phyloP scores from a whole-genome alignment of 306 rosid genomes.

The Sophora flavescens region DNA sequence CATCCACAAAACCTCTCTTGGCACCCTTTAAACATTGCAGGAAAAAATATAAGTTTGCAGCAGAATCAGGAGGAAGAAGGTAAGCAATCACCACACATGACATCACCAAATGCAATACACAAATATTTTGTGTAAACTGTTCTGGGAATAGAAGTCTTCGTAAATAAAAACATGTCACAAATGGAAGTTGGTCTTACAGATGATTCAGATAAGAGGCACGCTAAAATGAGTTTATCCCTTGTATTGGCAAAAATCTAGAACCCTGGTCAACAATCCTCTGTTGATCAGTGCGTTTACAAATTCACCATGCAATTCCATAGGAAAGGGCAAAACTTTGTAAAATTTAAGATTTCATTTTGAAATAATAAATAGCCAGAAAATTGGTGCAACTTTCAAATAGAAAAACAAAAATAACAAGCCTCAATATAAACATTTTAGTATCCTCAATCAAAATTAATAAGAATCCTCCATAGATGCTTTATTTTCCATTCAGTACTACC shows the following conservation, averaged over 20 bases:
- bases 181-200: neutral
- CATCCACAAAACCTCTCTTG: too few relatives aligned
- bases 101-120: constrained; percentile 29
- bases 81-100: constrained; percentile 35
- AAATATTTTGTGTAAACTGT: constrained; percentile 27
- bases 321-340: neutral
- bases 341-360: neutral
- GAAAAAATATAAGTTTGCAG: neutral
- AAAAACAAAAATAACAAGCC: neutral
- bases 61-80: constrained; percentile 20
- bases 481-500: neutral
- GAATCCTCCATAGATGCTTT: neutral
- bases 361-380: neutral
- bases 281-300: constrained; percentile 10
- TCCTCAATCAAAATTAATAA: neutral
- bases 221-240: constrained; percentile 17
- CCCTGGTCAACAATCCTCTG: neutral
- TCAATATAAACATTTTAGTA: constrained; percentile 4
- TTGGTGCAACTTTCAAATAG: neutral
- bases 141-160: neutral
- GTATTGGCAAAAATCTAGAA: constrained; percentile 2
- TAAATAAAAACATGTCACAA: neutral
- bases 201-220: constrained; percentile 16
- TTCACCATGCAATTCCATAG: neutral
- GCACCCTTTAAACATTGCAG: neutral